Conservation (phyloP, 768 basidiomycete species). For the Tricholoma hemisulphureum region DNA sequence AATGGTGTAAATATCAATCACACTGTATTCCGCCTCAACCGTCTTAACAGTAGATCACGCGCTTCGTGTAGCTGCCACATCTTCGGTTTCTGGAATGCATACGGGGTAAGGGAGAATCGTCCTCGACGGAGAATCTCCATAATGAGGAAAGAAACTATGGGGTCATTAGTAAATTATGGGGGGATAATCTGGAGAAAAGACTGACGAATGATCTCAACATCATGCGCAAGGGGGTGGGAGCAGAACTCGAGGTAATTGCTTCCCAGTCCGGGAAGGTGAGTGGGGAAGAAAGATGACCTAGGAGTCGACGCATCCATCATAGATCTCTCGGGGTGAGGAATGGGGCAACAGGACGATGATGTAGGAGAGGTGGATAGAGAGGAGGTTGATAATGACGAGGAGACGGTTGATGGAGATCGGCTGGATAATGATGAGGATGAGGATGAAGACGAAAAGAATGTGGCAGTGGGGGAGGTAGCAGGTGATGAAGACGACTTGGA, state of each 20-base stretch:
- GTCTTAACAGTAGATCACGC: conserved; percentile 34
- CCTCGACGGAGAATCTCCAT: conserved; percentile 64
- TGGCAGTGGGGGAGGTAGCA: conserved; percentile 6
- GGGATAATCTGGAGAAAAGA: conserved; percentile 1
- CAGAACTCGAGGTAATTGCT: conserved; percentile 59
- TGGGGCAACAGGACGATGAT: background rate
- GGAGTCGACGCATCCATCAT: conserved; percentile 19
- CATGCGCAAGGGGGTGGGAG: conserved; percentile 45
- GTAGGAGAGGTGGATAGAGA: background rate
- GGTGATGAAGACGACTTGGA: conserved; percentile 17
- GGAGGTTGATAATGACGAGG: conserved; percentile 3
- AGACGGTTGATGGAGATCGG: conserved; percentile 4
- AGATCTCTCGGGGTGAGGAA: background rate
- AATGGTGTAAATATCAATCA: conserved; percentile 15
- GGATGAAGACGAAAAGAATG: conserved; percentile 16
- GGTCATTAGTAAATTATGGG: conserved; percentile 11
- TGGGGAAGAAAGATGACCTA: conserved; percentile 42
- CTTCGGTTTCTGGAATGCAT: conserved; percentile 46
- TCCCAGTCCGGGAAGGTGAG: conserved; percentile 53
- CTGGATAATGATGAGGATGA: conserved; percentile 20
- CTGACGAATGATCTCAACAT: conserved; percentile 55
- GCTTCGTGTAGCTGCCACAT: conserved; percentile 47
- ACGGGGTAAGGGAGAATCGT: conserved; percentile 51
- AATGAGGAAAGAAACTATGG: conserved; percentile 57
- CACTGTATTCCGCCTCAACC: conserved; percentile 38